phyloP scores from a whole-genome alignment of 2,329 filamentous ascomycete genomes.

The Trichoderma sp. region DNA sequence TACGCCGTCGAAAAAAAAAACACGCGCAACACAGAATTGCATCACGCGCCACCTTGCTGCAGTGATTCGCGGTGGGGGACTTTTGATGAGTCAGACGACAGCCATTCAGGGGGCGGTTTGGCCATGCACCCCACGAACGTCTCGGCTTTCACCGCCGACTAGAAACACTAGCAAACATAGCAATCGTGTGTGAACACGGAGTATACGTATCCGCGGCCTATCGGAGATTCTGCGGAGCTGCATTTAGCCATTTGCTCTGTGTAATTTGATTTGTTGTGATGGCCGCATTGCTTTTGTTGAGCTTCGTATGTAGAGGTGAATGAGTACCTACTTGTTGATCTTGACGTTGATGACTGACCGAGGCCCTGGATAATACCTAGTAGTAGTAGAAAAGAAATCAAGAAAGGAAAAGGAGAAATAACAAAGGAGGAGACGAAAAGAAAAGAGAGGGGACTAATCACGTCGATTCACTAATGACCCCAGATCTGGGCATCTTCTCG shows the following conservation, averaged over 20 bases:
- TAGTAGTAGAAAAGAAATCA: background rate
- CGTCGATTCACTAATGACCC: background rate
- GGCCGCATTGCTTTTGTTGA: background rate
- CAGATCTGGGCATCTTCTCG: background rate
- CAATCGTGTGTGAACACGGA: no score
- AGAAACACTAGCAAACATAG: background rate
- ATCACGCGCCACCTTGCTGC: constrained; percentile 16
- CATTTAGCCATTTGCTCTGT: background rate
- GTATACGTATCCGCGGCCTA: background rate
- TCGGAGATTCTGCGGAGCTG: background rate
- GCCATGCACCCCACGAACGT: constrained; percentile 16
- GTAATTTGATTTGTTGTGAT: background rate
- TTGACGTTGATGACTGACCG: background rate
- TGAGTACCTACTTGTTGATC: background rate
- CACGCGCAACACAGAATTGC: constrained; percentile 17
- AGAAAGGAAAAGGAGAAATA: background rate
- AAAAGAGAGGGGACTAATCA: background rate
- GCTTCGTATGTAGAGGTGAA: background rate
- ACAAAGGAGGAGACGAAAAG: background rate
- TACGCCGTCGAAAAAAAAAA: background rate
- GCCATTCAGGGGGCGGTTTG: constrained; percentile 13
- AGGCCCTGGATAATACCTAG: no score
- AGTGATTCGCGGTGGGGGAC: constrained; percentile 14
- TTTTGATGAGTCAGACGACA: constrained; percentile 17
- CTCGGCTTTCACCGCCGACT: constrained; percentile 15